Evolutionary conservation across 345 rosid species (phyloP).

Genomic region (Lepidium africanum): DNA sequence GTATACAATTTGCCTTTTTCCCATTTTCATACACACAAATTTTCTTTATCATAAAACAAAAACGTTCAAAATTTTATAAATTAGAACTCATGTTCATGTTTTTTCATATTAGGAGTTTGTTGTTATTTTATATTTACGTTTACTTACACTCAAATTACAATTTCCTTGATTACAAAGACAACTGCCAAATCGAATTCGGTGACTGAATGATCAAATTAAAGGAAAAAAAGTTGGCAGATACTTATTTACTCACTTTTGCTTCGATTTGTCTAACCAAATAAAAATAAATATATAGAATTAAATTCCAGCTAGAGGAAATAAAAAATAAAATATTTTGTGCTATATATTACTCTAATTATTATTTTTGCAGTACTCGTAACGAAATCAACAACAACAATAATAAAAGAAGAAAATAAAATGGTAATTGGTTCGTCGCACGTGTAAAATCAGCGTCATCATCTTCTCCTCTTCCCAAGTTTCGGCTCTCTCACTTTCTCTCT

Average conservation of each 20-base stretch:
- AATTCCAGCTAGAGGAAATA: no score
- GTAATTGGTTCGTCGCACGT: background rate
- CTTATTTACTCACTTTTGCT: no score
- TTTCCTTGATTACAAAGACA: background rate
- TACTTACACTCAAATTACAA: background rate
- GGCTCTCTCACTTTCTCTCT: background rate
- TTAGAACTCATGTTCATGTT: no score
- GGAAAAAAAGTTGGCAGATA: no score
- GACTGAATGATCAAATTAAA: no score
- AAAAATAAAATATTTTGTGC: no score
- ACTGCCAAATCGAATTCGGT: background rate
- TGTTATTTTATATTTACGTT: background rate
- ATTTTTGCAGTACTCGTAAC: background rate
- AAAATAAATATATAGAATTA: no score
- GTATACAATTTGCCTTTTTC: constrained; percentile 12
- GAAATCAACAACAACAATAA: background rate
- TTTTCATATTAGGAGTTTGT: background rate
- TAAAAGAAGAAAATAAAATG: background rate
- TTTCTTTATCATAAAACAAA: background rate
- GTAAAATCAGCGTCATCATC: constrained; percentile 26
- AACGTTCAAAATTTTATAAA: no score
- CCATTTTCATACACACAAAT: background rate
- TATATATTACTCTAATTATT: background rate
- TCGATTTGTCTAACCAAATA: no score
- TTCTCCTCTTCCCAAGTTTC: constrained; percentile 28